These are phyloP conservation scores for Phaeotremella skinneri DNA, from an alignment of 768 basidiomycete genomes.

Conservation along the genomic window DNA sequence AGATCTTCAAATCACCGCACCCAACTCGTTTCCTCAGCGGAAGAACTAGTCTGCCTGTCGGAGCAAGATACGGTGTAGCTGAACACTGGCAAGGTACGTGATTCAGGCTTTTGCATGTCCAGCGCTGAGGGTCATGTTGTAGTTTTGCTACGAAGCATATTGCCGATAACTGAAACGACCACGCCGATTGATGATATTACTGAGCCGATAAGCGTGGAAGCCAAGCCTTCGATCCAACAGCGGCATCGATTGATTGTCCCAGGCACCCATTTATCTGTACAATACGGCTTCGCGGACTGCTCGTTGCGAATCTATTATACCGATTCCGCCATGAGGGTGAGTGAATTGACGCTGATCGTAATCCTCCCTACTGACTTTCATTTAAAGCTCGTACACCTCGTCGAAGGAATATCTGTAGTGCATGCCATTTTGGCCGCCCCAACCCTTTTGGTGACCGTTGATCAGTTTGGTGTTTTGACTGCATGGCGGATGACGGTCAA, in stretches of 20 bases:
- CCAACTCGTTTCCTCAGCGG: conserved; percentile 69
- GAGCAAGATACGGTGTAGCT: conserved; percentile 70
- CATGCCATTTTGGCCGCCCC: conserved; percentile 77
- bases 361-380: conserved; percentile 5
- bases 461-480: conserved; percentile 74
- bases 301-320: conserved; percentile 37
- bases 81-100: conserved; percentile 71
- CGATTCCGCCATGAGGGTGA: conserved; percentile 7
- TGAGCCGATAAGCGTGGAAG: conserved; percentile 14
- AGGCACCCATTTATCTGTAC: conserved; percentile 34
- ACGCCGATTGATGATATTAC: conserved; percentile 29
- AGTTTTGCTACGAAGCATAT: conserved; percentile 43
- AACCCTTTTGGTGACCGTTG: conserved; percentile 73
- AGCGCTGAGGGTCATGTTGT: conserved; percentile 1
- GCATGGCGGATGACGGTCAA: conserved; percentile 68
- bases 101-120: background rate
- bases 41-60: conserved; percentile 67
- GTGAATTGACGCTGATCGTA: background rate
- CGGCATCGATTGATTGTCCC: conserved; percentile 29
- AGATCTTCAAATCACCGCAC: conserved; percentile 74
- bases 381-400: conserved; percentile 65
- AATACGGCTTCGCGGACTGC: conserved; percentile 44
- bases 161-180: conserved; percentile 38
- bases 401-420: conserved; percentile 69
- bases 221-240: conserved; percentile 25